Conservation (phyloP, 495 filamentous ascomycete genomes). For the Talaromyces proteolyticus region DNA sequence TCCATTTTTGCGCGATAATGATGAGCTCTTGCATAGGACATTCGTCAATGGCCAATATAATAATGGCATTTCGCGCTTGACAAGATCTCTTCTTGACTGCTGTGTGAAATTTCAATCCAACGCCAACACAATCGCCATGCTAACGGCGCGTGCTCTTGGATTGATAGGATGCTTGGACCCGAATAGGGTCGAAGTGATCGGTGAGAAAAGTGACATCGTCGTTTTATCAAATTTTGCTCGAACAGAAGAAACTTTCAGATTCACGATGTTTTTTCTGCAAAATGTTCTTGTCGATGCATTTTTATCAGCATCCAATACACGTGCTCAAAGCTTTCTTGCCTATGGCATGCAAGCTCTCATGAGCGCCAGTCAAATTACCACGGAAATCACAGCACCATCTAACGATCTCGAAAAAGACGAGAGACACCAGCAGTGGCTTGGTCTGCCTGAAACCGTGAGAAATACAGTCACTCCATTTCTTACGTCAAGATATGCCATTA, state of each 20-base stretch:
- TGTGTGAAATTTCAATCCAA: constrained; percentile 70
- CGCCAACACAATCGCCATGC: constrained; percentile 56
- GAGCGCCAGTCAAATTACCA: constrained; percentile 62
- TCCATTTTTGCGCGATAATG: constrained; percentile 63
- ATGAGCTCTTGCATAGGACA: constrained; percentile 74
- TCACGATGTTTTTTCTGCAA: constrained; percentile 78
- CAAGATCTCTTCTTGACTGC: constrained; percentile 76
- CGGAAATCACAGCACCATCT: constrained; percentile 46
- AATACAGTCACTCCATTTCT: constrained; percentile 80
- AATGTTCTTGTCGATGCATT: constrained; percentile 88
- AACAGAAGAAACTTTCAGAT: constrained; percentile 75
- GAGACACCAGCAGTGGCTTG: constrained; percentile 65
- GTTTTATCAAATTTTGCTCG: constrained; percentile 79
- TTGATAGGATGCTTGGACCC: constrained; percentile 88
- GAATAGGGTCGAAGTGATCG: constrained; percentile 74
- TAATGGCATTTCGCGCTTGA: constrained; percentile 60
- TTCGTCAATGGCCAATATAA: constrained; percentile 84
- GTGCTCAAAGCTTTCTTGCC: constrained; percentile 81
- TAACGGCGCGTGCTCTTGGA: constrained; percentile 76
- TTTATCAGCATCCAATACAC: constrained; percentile 77
- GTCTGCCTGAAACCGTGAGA: constrained; percentile 65
- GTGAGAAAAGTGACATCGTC: constrained; percentile 72
- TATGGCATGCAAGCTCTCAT: constrained; percentile 92
- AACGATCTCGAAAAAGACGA: constrained; percentile 45
- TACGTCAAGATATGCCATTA: constrained; percentile 72